These are phyloP conservation scores for Russula lepida DNA, from an alignment of 768 basidiomycete species.

Conservation along the genomic window DNA sequence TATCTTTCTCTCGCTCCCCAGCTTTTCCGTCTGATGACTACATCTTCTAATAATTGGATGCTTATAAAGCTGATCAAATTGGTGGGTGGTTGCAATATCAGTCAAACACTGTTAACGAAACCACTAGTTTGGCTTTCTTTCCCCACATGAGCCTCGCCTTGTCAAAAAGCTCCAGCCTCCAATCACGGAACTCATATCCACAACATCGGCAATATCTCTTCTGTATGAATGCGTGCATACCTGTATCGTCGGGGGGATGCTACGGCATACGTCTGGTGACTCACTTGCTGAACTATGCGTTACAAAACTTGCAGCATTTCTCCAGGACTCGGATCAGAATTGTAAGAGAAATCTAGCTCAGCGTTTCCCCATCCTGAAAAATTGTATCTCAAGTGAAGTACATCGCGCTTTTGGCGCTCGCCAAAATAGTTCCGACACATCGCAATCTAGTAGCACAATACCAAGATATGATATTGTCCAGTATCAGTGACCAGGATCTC, in stretches of 20 bases:
- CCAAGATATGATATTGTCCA: conserved; percentile 83
- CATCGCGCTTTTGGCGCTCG: conserved; percentile 90
- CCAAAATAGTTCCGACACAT: conserved; percentile 90
- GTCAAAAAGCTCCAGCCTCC: conserved; percentile 92
- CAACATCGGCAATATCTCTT: conserved; percentile 90
- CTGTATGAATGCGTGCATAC: conserved; percentile 98
- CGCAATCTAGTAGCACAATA: conserved; percentile 86
- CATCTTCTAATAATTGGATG: conserved; percentile 99
- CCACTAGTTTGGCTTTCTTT: conserved; percentile 80
- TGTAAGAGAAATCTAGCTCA: conserved; percentile 42
- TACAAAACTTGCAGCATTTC: conserved; percentile 85
- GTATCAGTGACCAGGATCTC: conserved; percentile 87
- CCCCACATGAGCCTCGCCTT: conserved; percentile 85
- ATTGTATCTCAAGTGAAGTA: conserved; percentile 71
- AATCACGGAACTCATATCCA: conserved; percentile 91
- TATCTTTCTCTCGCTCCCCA: conserved; percentile 86
- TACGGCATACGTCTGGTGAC: conserved; percentile 69
- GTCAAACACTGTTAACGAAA: background rate
- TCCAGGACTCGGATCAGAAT: conserved; percentile 92
- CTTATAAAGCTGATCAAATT: conserved; percentile 97
- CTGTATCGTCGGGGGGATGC: conserved; percentile 95
- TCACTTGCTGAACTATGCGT: conserved; percentile 81
- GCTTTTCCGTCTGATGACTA: conserved; percentile 86
- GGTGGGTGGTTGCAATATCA: conserved; percentile 36
- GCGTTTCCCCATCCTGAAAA: background rate